Evolutionary conservation across 2,329 filamentous ascomycete genomes (phyloP), one percentile per base, ranked within the genome.

Genomic region (Ophiostoma sp.): DNA sequence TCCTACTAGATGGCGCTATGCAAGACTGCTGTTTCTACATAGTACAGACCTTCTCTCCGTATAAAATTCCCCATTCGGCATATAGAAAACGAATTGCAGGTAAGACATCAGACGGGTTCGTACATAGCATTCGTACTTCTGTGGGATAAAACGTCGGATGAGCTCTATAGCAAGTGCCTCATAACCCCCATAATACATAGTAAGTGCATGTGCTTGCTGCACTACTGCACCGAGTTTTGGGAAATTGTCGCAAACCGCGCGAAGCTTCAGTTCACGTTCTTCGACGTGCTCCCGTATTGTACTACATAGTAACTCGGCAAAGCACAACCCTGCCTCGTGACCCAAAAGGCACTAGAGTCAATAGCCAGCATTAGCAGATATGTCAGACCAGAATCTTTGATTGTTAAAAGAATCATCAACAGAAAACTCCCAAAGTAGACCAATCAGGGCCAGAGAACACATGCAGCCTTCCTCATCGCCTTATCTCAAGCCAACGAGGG

Each of bases 401-500:
- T 71, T 71, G 67, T 57, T 48, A 72, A 78, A 77, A 76, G 70
- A 78, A 78, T 79, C 75, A 76, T 78, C 77, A 78, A 73, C 79
- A 81, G 76, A 76, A 83, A 83, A 81, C 75, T 76, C 73, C 68
- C 67, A 62, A 71, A 67, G 62, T 31, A 68, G 72, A 73, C 81
- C 81, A 82, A 82, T 82, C 79, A 81, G 27, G 31, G 27, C 64
- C 54, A 20, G 36, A n/a, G 71, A 68, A 69, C 69, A 68, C 69
- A 73, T 72, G 71, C 71, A 74, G 73, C 72, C 74, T 72, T 71
- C 71, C 67, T 67, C 69, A 15, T 39, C 71, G 71, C 74, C 81
- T 83, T 83, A 83, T 83, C 81, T 80, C 74, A 73, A 74, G 72
- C 79, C 80, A 64, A 33, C 60, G 17, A 64, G 33, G 60, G 17